Evolutionary conservation across 805 yeast species (phyloP).

Genomic region (Nakazawaea ambrosiae): DNA sequence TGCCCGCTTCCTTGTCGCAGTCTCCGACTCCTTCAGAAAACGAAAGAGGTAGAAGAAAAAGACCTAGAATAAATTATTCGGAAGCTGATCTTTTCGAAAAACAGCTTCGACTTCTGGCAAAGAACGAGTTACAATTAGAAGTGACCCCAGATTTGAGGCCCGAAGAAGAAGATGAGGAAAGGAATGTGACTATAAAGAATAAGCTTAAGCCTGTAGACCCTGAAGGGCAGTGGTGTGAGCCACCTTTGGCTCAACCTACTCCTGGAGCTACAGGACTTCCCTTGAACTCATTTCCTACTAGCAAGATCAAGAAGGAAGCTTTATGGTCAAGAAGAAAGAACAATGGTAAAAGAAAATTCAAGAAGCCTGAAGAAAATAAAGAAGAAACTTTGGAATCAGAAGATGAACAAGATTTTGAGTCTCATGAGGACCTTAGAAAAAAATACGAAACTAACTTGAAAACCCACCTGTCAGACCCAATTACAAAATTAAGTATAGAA

Average conservation of each 20-base stretch:
- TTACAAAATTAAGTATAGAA: conserved; percentile 25
- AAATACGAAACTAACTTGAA: conserved; percentile 19
- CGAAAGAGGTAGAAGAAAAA: background rate
- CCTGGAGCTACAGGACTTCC: conserved; percentile 70
- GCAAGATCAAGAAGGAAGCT: conserved; percentile 48
- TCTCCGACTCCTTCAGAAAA: too few relatives aligned
- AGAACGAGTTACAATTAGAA: conserved; percentile 4
- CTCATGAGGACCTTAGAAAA: conserved; percentile 6
- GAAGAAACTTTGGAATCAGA: conserved; percentile 11
- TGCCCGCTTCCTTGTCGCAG: too few relatives aligned
- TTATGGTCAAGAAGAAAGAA: conserved; percentile 38
- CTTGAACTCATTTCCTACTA: conserved; percentile 60
- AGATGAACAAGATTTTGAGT: conserved; percentile 12
- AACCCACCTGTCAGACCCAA: conserved; percentile 26
- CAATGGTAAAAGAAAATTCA: background rate
- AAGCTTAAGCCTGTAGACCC: too few relatives aligned
- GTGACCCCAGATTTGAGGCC: conserved; percentile 10
- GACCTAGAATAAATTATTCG: background rate
- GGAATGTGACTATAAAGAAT: too few relatives aligned
- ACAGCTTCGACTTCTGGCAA: background rate
- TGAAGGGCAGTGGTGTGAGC: conserved; percentile 40
- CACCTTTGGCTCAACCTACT: conserved; percentile 44
- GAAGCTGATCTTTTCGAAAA: background rate
- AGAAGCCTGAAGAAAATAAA: background rate
- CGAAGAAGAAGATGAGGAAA: too few relatives aligned